Evolutionary conservation across 2,329 filamentous ascomycete genomes (phyloP).

Genomic region (Bisporella sp.): DNA sequence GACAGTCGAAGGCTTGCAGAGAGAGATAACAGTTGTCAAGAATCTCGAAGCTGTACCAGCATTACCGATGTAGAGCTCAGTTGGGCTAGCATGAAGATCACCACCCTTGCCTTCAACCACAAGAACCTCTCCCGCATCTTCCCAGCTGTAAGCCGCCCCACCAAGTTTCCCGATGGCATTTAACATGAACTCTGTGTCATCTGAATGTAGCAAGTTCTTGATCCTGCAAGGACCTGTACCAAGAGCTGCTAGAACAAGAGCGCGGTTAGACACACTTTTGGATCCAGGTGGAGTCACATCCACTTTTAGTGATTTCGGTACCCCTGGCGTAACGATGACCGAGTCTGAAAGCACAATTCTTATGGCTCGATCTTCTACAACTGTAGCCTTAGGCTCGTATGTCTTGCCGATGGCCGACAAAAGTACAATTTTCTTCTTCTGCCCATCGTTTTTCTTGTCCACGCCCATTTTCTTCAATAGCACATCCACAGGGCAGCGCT

Average conservation of each 20-base stretch:
- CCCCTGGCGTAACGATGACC: conserved; percentile 64
- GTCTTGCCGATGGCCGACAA: conserved; percentile 85
- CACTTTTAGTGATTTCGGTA: conserved; percentile 58
- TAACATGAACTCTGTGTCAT: conserved; percentile 96
- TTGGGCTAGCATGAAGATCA: conserved; percentile 64
- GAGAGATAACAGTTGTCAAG: conserved; percentile 81
- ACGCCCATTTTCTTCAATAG: conserved; percentile 91
- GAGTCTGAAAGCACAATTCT: conserved; percentile 76
- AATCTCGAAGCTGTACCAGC: conserved; percentile 95
- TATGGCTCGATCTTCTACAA: conserved; percentile 82
- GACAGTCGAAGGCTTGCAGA: conserved; percentile 62
- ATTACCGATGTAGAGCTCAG: conserved; percentile 87
- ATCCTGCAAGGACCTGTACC: conserved; percentile 81
- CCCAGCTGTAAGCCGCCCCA: conserved; percentile 87
- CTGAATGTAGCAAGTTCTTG: conserved; percentile 88
- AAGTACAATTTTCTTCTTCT: conserved; percentile 92
- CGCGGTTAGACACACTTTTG: conserved; percentile 95
- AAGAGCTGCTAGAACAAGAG: conserved; percentile 87
- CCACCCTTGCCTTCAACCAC: conserved; percentile 90
- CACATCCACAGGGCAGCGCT: conserved; percentile 78
- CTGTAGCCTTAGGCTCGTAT: conserved; percentile 78
- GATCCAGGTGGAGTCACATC: conserved; percentile 87
- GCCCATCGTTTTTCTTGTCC: conserved; percentile 97
- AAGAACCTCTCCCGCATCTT: conserved; percentile 86
- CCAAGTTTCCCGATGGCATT: conserved; percentile 80